Evolutionary conservation across 2,329 filamentous ascomycete species (phyloP), one percentile per base, ranked within the genome.

Genomic region (Knufia fluminis): DNA sequence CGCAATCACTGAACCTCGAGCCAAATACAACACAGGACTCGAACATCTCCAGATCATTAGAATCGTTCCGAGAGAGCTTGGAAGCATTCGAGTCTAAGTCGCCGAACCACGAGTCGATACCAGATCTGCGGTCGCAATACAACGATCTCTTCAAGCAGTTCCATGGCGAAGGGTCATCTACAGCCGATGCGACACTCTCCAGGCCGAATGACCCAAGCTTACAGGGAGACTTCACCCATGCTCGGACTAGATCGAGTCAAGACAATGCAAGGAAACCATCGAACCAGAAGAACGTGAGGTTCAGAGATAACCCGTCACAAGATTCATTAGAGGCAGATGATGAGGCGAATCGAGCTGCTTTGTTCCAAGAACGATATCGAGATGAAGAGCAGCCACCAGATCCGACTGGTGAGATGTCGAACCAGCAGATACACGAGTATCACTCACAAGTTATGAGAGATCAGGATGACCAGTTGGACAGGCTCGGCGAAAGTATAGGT

Each of bases 391-490:
- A 80, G 55, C 71, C 74, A 10, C 72, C 77, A 9, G 73, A 86
- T 46, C 82, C 85, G 60, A 71, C 79, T 65, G 68, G 68, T 4
- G 64, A 69, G 8, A 73, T 95, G 62, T 75, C 77, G 63, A 97
- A 97, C 67, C 74, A 83, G 65, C 88, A 96, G 68, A 83, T 97
- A 56, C 86, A 96, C 68, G 74, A 77, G 19, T 90, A 94, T 67
- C 92, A 98, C 69, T 72, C 76, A 49, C 80, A 81, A 54, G 81
- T 95, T 22, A 73, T 98, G 32, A 76, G 77, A n/a, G 83, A 96
- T 54, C 92, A 98, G 68, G 92, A 98, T 63, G 85, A 86, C 57
- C 89, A 95, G 66, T 76, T 98, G n/a, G 91, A 97, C 65, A 75
- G 78, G 8, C 72, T 98, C 3, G 87, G 90, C n/a, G 79, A 82